These are phyloP conservation scores for Diaporthe capsici DNA, from an alignment of 2,329 filamentous ascomycete species.

Conservation along the genomic window DNA sequence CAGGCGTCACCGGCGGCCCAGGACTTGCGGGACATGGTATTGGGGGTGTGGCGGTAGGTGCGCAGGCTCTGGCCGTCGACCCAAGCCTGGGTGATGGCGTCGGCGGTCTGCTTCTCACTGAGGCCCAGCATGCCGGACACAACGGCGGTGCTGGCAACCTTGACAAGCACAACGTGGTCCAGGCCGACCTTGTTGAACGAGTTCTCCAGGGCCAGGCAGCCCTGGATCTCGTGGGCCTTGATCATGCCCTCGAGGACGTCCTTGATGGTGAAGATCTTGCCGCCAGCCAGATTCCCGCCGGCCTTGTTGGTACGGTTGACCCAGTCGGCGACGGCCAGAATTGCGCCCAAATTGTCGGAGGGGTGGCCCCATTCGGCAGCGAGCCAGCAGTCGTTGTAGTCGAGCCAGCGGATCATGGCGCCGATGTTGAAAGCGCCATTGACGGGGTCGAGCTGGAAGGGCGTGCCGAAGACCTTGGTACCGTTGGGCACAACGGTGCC, in stretches of 20 bases:
- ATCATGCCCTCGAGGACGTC: conserved; percentile 98
- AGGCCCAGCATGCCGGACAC: conserved; percentile 96
- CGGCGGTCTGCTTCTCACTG: conserved; percentile 89
- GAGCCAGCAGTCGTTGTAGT: conserved; percentile 99
- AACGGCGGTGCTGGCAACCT: conserved; percentile 94
- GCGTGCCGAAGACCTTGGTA: conserved; percentile 89
- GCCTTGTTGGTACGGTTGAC: conserved; percentile 89
- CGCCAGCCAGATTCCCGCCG: conserved; percentile 84
- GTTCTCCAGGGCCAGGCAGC: conserved; percentile 95
- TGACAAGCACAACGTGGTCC: conserved; percentile 98
- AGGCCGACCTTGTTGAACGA: conserved; percentile 99
- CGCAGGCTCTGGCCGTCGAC: conserved; percentile 96
- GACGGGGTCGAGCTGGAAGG: conserved; percentile 94
- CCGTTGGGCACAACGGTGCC: conserved; percentile 94
- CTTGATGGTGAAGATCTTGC: conserved; percentile 88
- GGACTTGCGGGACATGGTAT: conserved; percentile 99
- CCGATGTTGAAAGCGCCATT: conserved; percentile 99
- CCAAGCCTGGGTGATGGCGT: conserved; percentile 97
- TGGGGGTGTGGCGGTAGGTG: conserved; percentile 96
- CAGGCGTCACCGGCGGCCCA: conserved; percentile 99
- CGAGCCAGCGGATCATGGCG: conserved; percentile 98
- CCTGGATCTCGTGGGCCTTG: conserved; percentile 99
- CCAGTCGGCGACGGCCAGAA: conserved; percentile 97
- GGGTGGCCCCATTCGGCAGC: conserved; percentile 99
- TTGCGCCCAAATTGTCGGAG: conserved; percentile 97